Percentiles rank a stretch among this genome's conserved stretches.
phyloP scores from a whole-genome alignment of 306 rosid genomes.

The Biancaea sappan region DNA sequence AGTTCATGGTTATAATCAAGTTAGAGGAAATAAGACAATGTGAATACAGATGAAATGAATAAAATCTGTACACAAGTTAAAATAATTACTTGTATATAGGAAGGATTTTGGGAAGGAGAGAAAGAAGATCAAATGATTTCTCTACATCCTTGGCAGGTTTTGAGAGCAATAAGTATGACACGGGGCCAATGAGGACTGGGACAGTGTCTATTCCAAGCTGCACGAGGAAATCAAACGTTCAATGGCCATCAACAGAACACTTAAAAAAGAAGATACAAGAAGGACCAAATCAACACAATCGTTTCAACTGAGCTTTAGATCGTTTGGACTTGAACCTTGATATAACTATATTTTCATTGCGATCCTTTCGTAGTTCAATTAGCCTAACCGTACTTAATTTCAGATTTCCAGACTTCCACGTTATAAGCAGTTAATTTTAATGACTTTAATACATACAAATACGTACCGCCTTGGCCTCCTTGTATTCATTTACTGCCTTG shows the following conservation, averaged over 20 bases:
- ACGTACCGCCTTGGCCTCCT: slow-evolving; percentile 96
- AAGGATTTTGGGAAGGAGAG: slow-evolving; percentile 73
- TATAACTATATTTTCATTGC: not conserved
- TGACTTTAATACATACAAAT: not conserved
- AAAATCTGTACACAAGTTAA: not conserved
- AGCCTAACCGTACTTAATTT: not conserved
- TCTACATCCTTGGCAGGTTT: slow-evolving; percentile 91
- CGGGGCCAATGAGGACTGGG: slow-evolving; percentile 88
- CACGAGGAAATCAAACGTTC: slow-evolving; percentile 33
- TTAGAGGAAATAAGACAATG: slow-evolving; percentile 18
- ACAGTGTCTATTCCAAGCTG: slow-evolving; percentile 88
- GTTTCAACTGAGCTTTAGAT: not conserved
- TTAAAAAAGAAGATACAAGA: not conserved
- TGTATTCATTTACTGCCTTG: slow-evolving; percentile 91
- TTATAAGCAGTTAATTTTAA: not conserved
- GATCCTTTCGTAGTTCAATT: not conserved
- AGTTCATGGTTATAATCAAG: slow-evolving; percentile 27
- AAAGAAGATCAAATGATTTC: slow-evolving; percentile 75
- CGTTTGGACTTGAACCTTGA: not conserved
- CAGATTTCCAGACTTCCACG: not conserved
- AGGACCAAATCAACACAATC: not conserved
- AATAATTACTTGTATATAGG: slow-evolving; percentile 77
- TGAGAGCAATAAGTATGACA: slow-evolving; percentile 85
- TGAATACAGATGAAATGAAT: not conserved
- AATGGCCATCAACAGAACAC: slow-evolving; percentile 16